Base-by-base conservation (phyloP, 306 rosid genomes). In the Glycine tomentella region DNA sequence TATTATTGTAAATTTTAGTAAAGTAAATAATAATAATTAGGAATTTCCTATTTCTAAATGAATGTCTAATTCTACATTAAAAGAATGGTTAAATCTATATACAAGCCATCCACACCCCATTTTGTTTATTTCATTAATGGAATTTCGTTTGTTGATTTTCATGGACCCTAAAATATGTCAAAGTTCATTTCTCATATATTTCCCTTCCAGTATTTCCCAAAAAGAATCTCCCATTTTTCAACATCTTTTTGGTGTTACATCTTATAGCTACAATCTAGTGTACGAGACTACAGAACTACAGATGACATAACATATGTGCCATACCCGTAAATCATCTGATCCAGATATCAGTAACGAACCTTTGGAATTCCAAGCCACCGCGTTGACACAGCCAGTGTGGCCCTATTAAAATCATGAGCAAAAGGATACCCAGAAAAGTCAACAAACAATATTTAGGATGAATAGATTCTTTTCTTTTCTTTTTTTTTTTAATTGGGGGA, bases 331-430 rank as follows among this genome's bases (percentile, higher is more conserved):
- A 83, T 95, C 99, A 68, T 95, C 99, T 80, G 99, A 95, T 86
- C 99, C 99, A 3, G 99, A 95, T 88, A 95, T 85, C 89, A 95
- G 80, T 63, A 91, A 88, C 7, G 98, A 90, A 77, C 99, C 99
- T 0, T 20, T 84, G 31, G 98, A 88, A 87, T 93, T 95, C 99
- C 99, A 95, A 74, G 98, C 94, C 85, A 95, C 91, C 0, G 94
- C 85, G 84, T 95, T 95, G 69, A 95, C 99, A 84, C 99, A 95
- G 61, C 99, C 98, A 76, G 83, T 84, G 84, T 95, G 99, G 9
- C 98, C 98, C 98, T 95, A 84, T 55, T 14, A n/a, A 72, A 64
- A 86, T 17, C 55, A 81, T 3, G 57, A 84, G 80, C 25, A 81
- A 78, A 61, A 62, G 45, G 48, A 75, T 53, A 38, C 16, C 36